Evolutionary conservation across 352 stramenopile species (phyloP).

Genomic region (Blastocystis sp.): DNA sequence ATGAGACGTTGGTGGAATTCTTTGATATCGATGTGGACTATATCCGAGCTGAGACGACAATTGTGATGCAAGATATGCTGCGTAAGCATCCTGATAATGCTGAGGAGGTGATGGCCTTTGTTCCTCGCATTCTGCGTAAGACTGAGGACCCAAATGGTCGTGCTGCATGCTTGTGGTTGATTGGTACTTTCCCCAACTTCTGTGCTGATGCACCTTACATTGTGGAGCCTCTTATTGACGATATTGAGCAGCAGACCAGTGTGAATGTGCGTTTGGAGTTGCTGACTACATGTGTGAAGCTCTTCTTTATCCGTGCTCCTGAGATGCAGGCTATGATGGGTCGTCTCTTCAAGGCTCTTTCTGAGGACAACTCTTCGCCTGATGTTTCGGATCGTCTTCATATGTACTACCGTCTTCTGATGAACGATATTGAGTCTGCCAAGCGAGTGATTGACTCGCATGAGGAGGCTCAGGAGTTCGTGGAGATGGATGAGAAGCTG

Average conservation of each 20-base stretch:
- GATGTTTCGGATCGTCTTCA: conserved; percentile 91
- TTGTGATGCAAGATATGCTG: conserved; percentile 87
- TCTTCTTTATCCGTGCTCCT: conserved; percentile 93
- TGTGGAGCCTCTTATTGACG: conserved; percentile 83
- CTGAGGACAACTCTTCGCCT: conserved; percentile 83
- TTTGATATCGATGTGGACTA: conserved; percentile 90
- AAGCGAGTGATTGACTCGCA: conserved; percentile 76
- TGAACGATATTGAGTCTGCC: conserved; percentile 82
- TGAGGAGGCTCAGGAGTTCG: conserved; percentile 70
- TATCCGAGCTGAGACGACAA: conserved; percentile 86
- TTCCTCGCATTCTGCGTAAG: conserved; percentile 71
- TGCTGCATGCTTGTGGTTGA: conserved; percentile 72
- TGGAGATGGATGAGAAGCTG: conserved; percentile 76
- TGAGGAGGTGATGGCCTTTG: conserved; percentile 78
- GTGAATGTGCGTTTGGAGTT: conserved; percentile 83
- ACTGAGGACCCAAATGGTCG: conserved; percentile 69
- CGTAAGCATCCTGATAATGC: conserved; percentile 87
- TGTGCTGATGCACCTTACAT: conserved; percentile 84
- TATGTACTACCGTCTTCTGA: conserved; percentile 91
- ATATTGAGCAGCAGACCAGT: conserved; percentile 75
- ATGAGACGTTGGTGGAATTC: conserved; percentile 88
- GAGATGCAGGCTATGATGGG: conserved; percentile 95
- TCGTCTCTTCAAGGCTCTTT: conserved; percentile 81
- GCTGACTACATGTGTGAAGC: conserved; percentile 86
- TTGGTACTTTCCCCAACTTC: conserved; percentile 82